Percentiles rank a stretch among this genome's conserved stretches.
Conservation (phyloP, 345 rosid genomes). For the Combretum micranthum region DNA sequence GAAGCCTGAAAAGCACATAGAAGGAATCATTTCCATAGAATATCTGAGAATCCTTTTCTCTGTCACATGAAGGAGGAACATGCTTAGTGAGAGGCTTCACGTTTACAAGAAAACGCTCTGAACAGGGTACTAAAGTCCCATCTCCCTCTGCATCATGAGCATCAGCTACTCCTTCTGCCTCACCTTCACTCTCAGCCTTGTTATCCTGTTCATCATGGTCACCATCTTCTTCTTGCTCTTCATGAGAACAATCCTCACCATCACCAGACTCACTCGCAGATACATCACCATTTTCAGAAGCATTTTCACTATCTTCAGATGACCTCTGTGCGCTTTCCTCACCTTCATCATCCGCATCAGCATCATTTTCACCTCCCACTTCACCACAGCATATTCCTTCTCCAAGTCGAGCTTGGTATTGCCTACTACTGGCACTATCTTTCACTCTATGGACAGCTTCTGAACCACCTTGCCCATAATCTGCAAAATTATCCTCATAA, state of each 20-base stretch:
- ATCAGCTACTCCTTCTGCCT: constrained; percentile 81
- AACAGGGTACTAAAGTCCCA: constrained; percentile 48
- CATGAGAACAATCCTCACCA: constrained; percentile 73
- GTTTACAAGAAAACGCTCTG: constrained; percentile 55
- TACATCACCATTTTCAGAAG: constrained; percentile 83
- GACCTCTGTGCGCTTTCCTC: constrained; percentile 84
- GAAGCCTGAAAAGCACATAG: constrained; percentile 91
- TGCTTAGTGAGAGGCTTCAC: constrained; percentile 88
- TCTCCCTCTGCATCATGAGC: constrained; percentile 74
- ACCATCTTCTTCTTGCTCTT: constrained; percentile 73
- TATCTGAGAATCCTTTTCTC: constrained; percentile 45
- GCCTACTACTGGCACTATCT: constrained; percentile 40
- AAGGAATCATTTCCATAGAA: constrained; percentile 96
- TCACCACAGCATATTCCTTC: constrained; percentile 39
- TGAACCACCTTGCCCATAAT: constrained; percentile 52
- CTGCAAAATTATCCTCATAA: constrained; percentile 78
- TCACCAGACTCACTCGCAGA: constrained; percentile 87
- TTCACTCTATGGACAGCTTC: constrained; percentile 48
- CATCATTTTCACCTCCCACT: constrained; percentile 68
- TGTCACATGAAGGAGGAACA: constrained; percentile 44
- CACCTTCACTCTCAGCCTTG: constrained; percentile 93
- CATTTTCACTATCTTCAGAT: constrained; percentile 81
- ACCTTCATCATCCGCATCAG: constrained; percentile 73
- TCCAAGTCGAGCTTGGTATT: constrained; percentile 35
- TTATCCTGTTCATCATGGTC: constrained; percentile 57